Conservation (phyloP, 2,329 filamentous ascomycete species). For the Incumbomyces delicatus region DNA sequence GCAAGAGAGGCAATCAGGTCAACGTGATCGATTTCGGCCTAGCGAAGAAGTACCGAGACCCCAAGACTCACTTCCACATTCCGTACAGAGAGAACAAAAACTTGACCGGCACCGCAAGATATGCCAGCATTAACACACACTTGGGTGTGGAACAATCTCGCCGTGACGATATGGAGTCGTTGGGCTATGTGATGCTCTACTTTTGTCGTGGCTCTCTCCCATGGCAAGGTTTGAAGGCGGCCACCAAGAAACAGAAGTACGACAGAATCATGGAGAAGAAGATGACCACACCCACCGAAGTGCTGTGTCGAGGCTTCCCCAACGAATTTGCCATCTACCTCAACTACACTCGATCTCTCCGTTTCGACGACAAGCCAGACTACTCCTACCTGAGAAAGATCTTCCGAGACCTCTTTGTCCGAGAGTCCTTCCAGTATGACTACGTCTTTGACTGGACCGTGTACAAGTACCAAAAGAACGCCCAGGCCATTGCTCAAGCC, state of each 20-base stretch:
- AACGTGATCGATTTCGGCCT: slow-evolving; percentile 97
- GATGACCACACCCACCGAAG: slow-evolving; percentile 97
- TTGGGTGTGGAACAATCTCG: slow-evolving; percentile 97
- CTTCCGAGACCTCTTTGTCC: slow-evolving; percentile 98
- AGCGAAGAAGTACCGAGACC: slow-evolving; percentile 99
- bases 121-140: slow-evolving; percentile 98
- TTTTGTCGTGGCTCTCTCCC: slow-evolving; percentile 98
- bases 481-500: slow-evolving; percentile 82
- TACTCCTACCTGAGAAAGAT: slow-evolving; percentile 99
- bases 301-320: slow-evolving; percentile 96
- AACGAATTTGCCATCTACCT: slow-evolving; percentile 99
- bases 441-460: slow-evolving; percentile 99
- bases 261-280: slow-evolving; percentile 99
- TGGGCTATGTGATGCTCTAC: slow-evolving; percentile 99
- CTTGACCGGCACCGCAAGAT: slow-evolving; percentile 94
- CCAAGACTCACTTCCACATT: slow-evolving; percentile 99
- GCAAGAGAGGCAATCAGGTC: slow-evolving; percentile 90
- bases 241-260: slow-evolving; percentile 99
- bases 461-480: slow-evolving; percentile 99
- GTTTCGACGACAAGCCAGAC: slow-evolving; percentile 99
- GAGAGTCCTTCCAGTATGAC: slow-evolving; percentile 98
- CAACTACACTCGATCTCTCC: slow-evolving; percentile 96
- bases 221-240: slow-evolving; percentile 97
- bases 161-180: slow-evolving; percentile 97
- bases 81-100: slow-evolving; percentile 99